A percentile compares a stretch with the other conserved stretches of the same genome.
Conservation (phyloP, 2,329 filamentous ascomycete species). For the Phialophora chinensis region DNA sequence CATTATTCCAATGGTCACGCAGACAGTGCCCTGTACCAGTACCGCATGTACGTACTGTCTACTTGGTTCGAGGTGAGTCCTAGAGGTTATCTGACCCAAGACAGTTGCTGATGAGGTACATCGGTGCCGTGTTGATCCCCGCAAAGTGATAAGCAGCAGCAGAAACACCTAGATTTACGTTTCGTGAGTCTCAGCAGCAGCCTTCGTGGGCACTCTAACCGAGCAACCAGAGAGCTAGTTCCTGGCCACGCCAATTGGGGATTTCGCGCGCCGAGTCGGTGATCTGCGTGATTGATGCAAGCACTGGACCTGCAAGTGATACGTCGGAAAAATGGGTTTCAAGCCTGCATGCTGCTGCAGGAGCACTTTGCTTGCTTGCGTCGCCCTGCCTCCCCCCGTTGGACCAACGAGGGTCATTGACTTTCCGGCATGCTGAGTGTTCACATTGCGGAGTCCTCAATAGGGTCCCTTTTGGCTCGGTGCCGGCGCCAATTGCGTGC, state of each 20-base stretch:
- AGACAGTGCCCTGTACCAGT: too few relatives aligned
- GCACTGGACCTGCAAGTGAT: conserved; percentile 17
- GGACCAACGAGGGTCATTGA: neutral
- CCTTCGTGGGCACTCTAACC: neutral
- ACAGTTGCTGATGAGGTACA: too few relatives aligned
- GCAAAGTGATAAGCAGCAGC: too few relatives aligned
- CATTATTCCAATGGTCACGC: too few relatives aligned
- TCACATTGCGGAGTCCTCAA: neutral
- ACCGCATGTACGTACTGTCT: too few relatives aligned
- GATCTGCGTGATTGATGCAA: conserved; percentile 6
- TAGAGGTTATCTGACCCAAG: too few relatives aligned
- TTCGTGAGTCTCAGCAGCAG: too few relatives aligned
- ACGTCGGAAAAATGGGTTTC: neutral
- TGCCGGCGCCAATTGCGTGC: conserved; percentile 7
- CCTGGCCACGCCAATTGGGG: neutral
- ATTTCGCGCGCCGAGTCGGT: neutral
- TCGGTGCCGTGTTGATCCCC: too few relatives aligned
- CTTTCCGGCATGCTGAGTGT: neutral
- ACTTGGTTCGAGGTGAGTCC: too few relatives aligned
- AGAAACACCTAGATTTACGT: too few relatives aligned
- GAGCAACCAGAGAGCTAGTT: neutral
- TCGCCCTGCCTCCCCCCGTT: neutral
- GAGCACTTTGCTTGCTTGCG: neutral
- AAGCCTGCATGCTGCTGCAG: neutral
- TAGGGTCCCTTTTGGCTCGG: neutral